These are phyloP conservation scores for Fusarium abutilonis DNA, from an alignment of 2,329 filamentous ascomycete genomes.

Conservation along the genomic window DNA sequence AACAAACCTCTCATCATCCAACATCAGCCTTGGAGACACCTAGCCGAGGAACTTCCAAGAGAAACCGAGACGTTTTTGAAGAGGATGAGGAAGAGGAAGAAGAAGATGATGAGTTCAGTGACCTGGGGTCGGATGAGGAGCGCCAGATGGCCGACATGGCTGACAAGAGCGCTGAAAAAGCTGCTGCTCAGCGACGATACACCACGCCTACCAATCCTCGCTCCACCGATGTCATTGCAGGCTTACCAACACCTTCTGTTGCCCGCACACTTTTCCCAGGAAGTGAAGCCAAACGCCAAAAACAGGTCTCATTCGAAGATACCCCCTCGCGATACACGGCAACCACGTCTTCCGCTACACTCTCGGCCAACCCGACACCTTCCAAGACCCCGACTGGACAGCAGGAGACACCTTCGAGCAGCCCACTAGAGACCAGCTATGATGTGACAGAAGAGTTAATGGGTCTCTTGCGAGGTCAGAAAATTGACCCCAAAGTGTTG, in stretches of 20 bases:
- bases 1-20: not conserved
- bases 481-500: slow-evolving; percentile 52
- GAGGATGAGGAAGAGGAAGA: slow-evolving; percentile 41
- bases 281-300: slow-evolving; percentile 46
- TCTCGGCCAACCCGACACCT: slow-evolving; percentile 30
- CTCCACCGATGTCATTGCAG: slow-evolving; percentile 38
- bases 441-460: slow-evolving; percentile 61
- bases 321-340: slow-evolving; percentile 10
- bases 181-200: slow-evolving; percentile 23
- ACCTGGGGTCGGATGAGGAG: slow-evolving; percentile 54
- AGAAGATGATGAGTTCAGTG: slow-evolving; percentile 44
- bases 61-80: slow-evolving; percentile 45
- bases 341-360: slow-evolving; percentile 17
- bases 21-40: slow-evolving; percentile 30
- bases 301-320: slow-evolving; percentile 49
- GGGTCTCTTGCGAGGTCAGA: slow-evolving; percentile 57
- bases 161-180: slow-evolving; percentile 49
- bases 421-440: slow-evolving; percentile 32
- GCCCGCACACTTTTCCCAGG: slow-evolving; percentile 51
- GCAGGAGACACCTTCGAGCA: slow-evolving; percentile 27
- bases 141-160: slow-evolving; percentile 50
- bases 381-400: slow-evolving; percentile 7
- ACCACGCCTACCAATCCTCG: slow-evolving; percentile 44
- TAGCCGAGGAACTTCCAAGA: slow-evolving; percentile 42
- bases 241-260: slow-evolving; percentile 50